Evolutionary conservation across 2,329 filamentous ascomycete species (phyloP).

Genomic region (Exophiala dermatitidis): DNA sequence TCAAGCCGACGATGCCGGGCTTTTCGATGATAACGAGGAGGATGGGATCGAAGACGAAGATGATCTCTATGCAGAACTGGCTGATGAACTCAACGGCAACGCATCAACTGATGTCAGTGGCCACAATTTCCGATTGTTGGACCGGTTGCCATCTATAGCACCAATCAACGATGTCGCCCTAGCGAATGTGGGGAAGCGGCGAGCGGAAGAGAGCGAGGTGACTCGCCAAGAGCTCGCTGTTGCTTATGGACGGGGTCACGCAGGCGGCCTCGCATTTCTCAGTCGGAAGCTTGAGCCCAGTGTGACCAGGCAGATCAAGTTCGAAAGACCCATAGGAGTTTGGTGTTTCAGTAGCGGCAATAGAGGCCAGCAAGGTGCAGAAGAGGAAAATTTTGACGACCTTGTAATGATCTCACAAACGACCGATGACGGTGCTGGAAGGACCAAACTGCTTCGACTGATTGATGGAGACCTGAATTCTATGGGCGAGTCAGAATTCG

Average conservation of each 20-base stretch:
- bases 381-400: constrained; percentile 60
- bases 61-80: constrained; percentile 40
- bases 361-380: constrained; percentile 37
- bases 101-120: constrained; percentile 5
- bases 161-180: constrained; percentile 22
- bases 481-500: constrained; percentile 79
- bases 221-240: constrained; percentile 49
- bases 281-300: constrained; percentile 70
- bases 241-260: constrained; percentile 49
- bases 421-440: constrained; percentile 60
- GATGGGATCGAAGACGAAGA: constrained; percentile 49
- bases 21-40: constrained; percentile 38
- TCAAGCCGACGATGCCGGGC: constrained; percentile 42
- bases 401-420: constrained; percentile 75
- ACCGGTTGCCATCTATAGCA: constrained; percentile 21
- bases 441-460: constrained; percentile 69
- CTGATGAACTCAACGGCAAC: constrained; percentile 27
- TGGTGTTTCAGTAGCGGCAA: constrained; percentile 73
- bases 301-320: constrained; percentile 61
- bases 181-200: constrained; percentile 21
- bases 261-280: constrained; percentile 65
- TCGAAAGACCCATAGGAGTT: constrained; percentile 65
- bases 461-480: constrained; percentile 68
- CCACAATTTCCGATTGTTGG: constrained; percentile 16
- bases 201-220: constrained; percentile 38